Conservation (phyloP, 2,329 filamentous ascomycete species). For the Aspergillus quadricinctus region DNA sequence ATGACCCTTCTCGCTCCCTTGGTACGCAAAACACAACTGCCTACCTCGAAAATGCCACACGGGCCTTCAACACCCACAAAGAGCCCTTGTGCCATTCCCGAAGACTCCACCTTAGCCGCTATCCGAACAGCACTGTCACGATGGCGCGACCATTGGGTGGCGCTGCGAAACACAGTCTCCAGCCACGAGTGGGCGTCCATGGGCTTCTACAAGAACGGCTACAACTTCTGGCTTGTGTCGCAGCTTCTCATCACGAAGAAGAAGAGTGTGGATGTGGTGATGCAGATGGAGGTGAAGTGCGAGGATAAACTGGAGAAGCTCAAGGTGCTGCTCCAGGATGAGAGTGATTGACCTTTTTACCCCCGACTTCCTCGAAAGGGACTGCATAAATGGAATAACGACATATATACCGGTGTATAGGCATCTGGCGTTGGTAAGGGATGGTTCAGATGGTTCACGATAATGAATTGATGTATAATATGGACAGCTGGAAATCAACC, state of each 20-base stretch:
- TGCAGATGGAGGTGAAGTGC: constrained; percentile 43
- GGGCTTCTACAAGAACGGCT: constrained; percentile 41
- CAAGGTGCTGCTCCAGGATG: constrained; percentile 36
- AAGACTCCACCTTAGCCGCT: constrained; percentile 26
- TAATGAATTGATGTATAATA: neutral
- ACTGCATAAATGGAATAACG: neutral
- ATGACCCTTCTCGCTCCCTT: constrained; percentile 35
- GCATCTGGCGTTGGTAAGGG: neutral
- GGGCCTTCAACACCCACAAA: constrained; percentile 5
- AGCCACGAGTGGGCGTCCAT: constrained; percentile 36
- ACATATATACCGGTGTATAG: neutral
- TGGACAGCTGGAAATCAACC: neutral
- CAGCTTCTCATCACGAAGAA: constrained; percentile 40
- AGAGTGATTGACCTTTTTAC: constrained; percentile 23
- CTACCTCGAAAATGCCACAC: constrained; percentile 1
- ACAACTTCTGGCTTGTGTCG: constrained; percentile 42
- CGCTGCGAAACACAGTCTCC: constrained; percentile 27
- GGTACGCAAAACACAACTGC: constrained; percentile 12
- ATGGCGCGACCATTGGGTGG: constrained; percentile 38
- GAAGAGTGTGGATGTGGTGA: constrained; percentile 40
- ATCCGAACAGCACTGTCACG: constrained; percentile 34
- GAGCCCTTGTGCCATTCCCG: constrained; percentile 15
- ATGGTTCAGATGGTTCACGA: neutral
- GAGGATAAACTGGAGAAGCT: constrained; percentile 41
- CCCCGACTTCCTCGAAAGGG: too few species aligned